Evolutionary conservation across 192 early-diverging fungal species (phyloP).

Genomic region (Linnemannia schmuckeri): DNA sequence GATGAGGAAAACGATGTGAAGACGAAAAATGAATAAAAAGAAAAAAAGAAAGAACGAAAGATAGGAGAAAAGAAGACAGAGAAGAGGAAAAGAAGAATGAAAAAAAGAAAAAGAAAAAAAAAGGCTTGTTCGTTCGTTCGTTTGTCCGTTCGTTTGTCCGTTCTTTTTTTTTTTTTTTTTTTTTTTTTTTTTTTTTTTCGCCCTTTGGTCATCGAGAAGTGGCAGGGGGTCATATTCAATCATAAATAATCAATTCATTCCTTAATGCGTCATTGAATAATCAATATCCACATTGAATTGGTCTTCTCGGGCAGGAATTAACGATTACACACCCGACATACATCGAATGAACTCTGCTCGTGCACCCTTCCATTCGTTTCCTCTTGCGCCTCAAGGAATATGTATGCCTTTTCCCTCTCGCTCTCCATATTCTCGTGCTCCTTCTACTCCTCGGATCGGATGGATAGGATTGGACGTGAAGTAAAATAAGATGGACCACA

Average conservation of each 20-base stretch:
- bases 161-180: background rate
- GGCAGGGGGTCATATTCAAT: no score
- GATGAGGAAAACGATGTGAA: background rate
- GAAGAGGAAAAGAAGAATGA: constrained; percentile 3
- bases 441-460: background rate
- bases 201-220: no score
- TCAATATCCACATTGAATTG: background rate
- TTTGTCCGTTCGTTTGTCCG: background rate
- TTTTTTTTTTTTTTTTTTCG: no score
- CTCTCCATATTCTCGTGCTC: background rate
- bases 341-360: background rate
- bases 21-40: background rate
- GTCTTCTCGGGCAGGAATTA: background rate
- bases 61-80: constrained; percentile 1
- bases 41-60: background rate
- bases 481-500: background rate
- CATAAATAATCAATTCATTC: background rate
- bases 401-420: background rate
- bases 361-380: background rate
- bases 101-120: constrained; percentile 7
- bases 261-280: background rate
- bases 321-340: background rate
- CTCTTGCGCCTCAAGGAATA: no score
- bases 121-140: background rate
- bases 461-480: background rate